Percentiles rank a stretch among this genome's conserved stretches.
Conservation (phyloP, 345 rosid species). For the Eucalyptus curtisii region DNA sequence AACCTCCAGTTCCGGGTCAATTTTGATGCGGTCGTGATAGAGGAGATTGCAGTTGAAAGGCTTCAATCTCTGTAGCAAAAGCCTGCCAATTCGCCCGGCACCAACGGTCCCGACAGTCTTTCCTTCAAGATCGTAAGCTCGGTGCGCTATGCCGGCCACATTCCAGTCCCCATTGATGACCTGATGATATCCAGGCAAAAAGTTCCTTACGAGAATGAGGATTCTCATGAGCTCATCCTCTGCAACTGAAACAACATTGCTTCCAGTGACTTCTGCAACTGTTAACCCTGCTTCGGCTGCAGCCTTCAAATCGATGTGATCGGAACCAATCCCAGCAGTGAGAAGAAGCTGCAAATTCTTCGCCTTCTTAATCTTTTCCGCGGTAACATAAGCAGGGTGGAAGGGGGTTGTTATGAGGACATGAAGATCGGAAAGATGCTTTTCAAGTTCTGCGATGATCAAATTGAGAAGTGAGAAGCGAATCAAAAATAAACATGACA, state of each 20-base stretch:
- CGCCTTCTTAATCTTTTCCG: conserved; percentile 81
- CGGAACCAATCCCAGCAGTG: conserved; percentile 91
- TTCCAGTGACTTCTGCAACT: conserved; percentile 85
- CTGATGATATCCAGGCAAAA: conserved; percentile 73
- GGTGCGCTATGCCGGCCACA: conserved; percentile 66
- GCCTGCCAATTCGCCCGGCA: conserved; percentile 76
- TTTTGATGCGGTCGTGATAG: conserved; percentile 67
- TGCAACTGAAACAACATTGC: conserved; percentile 84
- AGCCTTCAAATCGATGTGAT: conserved; percentile 75
- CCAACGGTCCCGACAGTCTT: conserved; percentile 84
- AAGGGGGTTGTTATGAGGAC: conserved; percentile 80
- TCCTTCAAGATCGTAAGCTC: conserved; percentile 90
- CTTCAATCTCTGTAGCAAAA: conserved; percentile 73
- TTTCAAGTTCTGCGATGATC: conserved; percentile 18
- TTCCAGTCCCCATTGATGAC: conserved; percentile 81
- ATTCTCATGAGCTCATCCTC: conserved; percentile 95
- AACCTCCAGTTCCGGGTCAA: conserved; percentile 55
- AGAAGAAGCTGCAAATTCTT: conserved; percentile 78
- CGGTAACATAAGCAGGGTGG: conserved; percentile 86
- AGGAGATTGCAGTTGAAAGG: conserved; percentile 89
- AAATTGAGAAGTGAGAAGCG: background rate
- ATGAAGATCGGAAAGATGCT: conserved; percentile 74
- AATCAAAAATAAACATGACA: background rate
- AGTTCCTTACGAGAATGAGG: conserved; percentile 36
- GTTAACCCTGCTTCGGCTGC: conserved; percentile 83